phyloP scores from a whole-genome alignment of 306 rosid genomes.

The Cucumis cinereus region DNA sequence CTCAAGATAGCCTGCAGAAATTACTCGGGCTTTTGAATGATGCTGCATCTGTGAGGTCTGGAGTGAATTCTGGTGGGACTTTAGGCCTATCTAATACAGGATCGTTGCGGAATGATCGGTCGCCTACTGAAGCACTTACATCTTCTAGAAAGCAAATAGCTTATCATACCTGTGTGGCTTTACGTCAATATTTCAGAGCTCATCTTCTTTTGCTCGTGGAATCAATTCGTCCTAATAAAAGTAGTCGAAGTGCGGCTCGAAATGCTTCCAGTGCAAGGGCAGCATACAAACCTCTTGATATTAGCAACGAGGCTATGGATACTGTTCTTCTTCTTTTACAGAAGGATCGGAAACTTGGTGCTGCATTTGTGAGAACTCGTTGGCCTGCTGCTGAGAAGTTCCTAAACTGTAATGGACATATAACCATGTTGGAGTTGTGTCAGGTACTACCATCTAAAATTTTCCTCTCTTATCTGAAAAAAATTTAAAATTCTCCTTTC shows the following conservation, averaged over 20 bases:
- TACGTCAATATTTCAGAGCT: constrained; percentile 90
- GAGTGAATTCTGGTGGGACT: constrained; percentile 74
- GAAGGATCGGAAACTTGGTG: constrained; percentile 92
- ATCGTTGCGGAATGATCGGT: constrained; percentile 71
- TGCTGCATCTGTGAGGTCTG: constrained; percentile 83
- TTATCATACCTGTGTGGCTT: constrained; percentile 81
- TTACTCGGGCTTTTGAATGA: constrained; percentile 70
- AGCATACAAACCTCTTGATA: constrained; percentile 86
- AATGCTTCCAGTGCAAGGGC: constrained; percentile 78
- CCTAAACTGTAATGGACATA: constrained; percentile 66
- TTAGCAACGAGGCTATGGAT: constrained; percentile 89
- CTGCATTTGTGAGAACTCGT: constrained; percentile 81
- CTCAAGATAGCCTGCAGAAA: constrained; percentile 79
- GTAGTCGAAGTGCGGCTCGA: constrained; percentile 70
- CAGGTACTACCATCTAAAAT: constrained; percentile 45
- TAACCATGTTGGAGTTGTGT: constrained; percentile 86
- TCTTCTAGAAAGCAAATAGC: constrained; percentile 97
- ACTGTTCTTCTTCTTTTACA: constrained; percentile 72
- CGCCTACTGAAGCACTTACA: constrained; percentile 75
- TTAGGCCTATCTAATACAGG: constrained; percentile 56
- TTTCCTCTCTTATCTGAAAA: not conserved
- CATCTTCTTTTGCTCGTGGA: constrained; percentile 84
- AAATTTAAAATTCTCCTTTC: not conserved
- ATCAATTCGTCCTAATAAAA: constrained; percentile 86
- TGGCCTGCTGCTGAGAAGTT: constrained; percentile 85